phyloP scores from a whole-genome alignment of 2,329 filamentous ascomycete genomes.

The Calonectria hawksworthii region DNA sequence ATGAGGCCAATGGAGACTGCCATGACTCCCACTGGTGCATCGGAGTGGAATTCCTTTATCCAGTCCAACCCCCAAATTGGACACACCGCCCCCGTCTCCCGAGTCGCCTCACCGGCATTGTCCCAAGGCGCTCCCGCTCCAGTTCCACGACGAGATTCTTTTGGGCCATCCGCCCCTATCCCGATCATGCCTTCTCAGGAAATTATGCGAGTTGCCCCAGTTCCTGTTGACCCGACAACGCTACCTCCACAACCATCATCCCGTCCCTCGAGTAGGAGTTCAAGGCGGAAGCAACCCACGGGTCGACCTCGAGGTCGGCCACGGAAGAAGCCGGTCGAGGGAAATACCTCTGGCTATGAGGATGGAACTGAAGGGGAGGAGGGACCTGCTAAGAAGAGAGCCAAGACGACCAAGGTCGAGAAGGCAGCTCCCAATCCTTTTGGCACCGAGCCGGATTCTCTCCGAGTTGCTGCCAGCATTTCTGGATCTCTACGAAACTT shows the following conservation, averaged over 20 bases:
- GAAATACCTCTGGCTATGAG: conserved; percentile 82
- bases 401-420: conserved; percentile 80
- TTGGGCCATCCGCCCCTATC: conserved; percentile 40
- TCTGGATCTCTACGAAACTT: conserved; percentile 89
- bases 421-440: conserved; percentile 81
- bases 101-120: conserved; percentile 54
- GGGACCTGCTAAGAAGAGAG: conserved; percentile 75
- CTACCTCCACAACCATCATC: conserved; percentile 56
- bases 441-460: conserved; percentile 80
- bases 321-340: conserved; percentile 67
- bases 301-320: conserved; percentile 70
- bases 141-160: conserved; percentile 45
- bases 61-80: conserved; percentile 75
- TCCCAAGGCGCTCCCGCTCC: conserved; percentile 48
- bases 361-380: conserved; percentile 74
- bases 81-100: conserved; percentile 52
- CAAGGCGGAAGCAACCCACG: conserved; percentile 61
- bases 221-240: conserved; percentile 45
- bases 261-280: conserved; percentile 72
- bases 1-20: conserved; percentile 50
- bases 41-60: conserved; percentile 84
- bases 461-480: conserved; percentile 92
- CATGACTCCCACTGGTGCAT: conserved; percentile 71
- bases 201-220: conserved; percentile 53
- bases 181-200: conserved; percentile 46